phyloP scores from a whole-genome alignment of 768 basidiomycete species.

The Lentinus brumalis region DNA sequence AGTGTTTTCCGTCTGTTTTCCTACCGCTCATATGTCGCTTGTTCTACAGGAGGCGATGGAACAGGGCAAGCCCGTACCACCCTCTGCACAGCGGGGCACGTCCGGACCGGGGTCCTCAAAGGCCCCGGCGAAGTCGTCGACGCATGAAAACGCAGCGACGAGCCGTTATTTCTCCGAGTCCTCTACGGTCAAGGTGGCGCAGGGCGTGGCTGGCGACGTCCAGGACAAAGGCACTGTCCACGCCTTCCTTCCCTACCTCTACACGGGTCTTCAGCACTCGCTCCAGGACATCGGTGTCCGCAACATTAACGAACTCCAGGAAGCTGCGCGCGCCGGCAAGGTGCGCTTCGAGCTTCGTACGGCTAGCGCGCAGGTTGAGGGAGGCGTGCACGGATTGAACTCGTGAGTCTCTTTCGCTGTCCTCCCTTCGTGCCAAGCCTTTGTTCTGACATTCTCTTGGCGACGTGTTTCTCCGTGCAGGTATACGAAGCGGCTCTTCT shows the following conservation, averaged over 20 bases:
- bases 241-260: conserved; percentile 87
- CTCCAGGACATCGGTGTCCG: conserved; percentile 89
- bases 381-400: conserved; percentile 93
- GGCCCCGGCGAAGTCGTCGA: conserved; percentile 38
- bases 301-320: conserved; percentile 65
- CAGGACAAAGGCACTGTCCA: conserved; percentile 96
- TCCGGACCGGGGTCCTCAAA: conserved; percentile 19
- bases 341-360: conserved; percentile 93
- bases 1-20: conserved; percentile 14
- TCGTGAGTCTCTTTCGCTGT: conserved; percentile 59
- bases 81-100: conserved; percentile 29
- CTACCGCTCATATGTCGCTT: not conserved
- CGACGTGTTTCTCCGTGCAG: conserved; percentile 31
- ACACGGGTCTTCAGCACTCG: conserved; percentile 87
- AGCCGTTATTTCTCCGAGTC: conserved; percentile 94
- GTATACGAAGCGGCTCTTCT: conserved; percentile 60
- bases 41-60: conserved; percentile 77
- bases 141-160: conserved; percentile 91
- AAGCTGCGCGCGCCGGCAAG: conserved; percentile 60
- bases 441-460: conserved; percentile 1
- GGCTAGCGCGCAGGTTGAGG: conserved; percentile 93
- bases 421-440: conserved; percentile 1
- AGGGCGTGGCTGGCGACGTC: conserved; percentile 95
- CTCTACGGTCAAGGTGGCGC: conserved; percentile 93
- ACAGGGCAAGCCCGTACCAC: conserved; percentile 54